Conservation (phyloP, 208 protist genomes). For the Acanthamoeba royreba region DNA sequence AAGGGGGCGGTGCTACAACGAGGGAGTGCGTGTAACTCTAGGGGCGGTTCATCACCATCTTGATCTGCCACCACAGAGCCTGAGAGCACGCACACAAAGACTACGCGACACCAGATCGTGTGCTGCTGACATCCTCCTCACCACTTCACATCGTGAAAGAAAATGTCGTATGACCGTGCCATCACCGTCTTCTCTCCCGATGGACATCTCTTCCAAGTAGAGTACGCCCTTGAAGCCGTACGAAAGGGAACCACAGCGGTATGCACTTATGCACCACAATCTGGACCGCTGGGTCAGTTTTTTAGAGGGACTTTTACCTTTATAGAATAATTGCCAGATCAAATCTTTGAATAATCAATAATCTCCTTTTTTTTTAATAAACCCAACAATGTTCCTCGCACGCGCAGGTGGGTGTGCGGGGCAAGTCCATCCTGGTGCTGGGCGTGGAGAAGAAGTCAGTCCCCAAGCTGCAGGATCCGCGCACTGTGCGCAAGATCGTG, state of each 20-base stretch:
- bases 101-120: too few relatives aligned
- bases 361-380: constrained; percentile 39
- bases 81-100: too few relatives aligned
- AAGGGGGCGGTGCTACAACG: background rate
- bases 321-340: background rate
- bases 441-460: constrained; percentile 96
- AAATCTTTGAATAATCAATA: background rate
- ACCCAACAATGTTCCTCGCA: background rate
- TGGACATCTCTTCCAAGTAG: constrained; percentile 99
- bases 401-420: constrained; percentile 77
- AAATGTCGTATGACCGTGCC: constrained; percentile 96
- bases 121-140: too few relatives aligned
- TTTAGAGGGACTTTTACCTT: background rate
- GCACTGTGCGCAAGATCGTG: constrained; percentile 98
- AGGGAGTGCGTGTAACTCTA: constrained; percentile 8
- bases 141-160: too few relatives aligned
- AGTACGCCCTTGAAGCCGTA: constrained; percentile 99
- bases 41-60: too few relatives aligned
- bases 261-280: background rate
- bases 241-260: constrained; percentile 95
- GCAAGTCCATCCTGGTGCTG: constrained; percentile 90
- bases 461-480: constrained; percentile 96
- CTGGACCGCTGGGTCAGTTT: background rate
- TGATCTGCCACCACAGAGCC: too few relatives aligned
- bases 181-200: constrained; percentile 99